Base-by-base conservation (phyloP, 1,284 basidiomycete genomes). In the Moesziomyces antarcticus region DNA sequence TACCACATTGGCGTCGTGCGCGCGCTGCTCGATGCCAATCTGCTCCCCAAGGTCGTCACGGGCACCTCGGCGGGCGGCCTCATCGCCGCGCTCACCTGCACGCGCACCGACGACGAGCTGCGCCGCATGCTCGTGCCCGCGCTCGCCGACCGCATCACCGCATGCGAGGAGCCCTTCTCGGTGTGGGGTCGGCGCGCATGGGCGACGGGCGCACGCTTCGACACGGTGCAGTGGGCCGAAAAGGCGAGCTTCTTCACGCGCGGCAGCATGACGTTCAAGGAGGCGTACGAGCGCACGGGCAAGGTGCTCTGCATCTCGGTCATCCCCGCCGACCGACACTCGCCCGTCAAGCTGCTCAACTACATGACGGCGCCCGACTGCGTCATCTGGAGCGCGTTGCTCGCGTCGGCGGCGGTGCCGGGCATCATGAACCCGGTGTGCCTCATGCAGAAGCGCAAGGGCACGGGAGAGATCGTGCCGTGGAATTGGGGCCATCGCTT, bases 1-100 rank as follows among this genome's bases (percentile, higher is more conserved):
- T 85, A 75, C 40, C 93, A 95, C 84, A 89, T 93, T 77, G 96
- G 96, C 14, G 93, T 99, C 10, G 90, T 95, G 33, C 92, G 92
- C 74, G 96, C 95, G 0, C 91, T 99, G 80, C 86, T 99, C 5
- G 93, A 99, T 80, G 90, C 92, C 3, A 89, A 90, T 35, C 86
- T 97, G 4, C 86, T 99, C 9, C 97, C 97, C 27, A 89, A 92
- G 35, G 93, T 97, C 10, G 89, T 97, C 63, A 87, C 87, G 1
- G 96, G 95, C 8, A 97, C 95, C 3, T 94, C 92, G 37, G 95
- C 96, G 0, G 97, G 96, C 8, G 94, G 92, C 5, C 88, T 98
- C 14, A 77, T 86, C 27, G 86, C 85, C 11, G 85, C 93, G 1
- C 82, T 92, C 25, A 88, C 91, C 11, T 95, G 95, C 84, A 97